These are phyloP conservation scores for Pleurotus giganteus DNA, from an alignment of 768 basidiomycete species.

Conservation along the genomic window DNA sequence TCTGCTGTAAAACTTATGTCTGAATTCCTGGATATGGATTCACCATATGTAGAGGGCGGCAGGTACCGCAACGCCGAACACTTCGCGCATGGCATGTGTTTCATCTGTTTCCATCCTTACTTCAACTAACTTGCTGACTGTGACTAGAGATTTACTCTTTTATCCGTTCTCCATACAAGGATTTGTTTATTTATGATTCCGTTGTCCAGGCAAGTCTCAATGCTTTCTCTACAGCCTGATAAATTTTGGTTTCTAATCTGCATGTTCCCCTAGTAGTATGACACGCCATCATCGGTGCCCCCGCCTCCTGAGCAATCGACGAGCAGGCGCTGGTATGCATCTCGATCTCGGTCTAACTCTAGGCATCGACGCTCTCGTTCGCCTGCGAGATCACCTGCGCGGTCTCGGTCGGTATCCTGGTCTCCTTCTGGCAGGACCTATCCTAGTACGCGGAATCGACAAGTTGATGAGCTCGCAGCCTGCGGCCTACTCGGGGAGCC, in stretches of 20 bases:
- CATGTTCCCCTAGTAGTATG: constrained; percentile 46
- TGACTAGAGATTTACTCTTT: constrained; percentile 81
- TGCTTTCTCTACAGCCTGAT: not conserved
- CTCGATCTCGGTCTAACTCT: constrained; percentile 3
- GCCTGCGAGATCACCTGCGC: constrained; percentile 18
- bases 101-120: constrained; percentile 1
- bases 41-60: constrained; percentile 51
- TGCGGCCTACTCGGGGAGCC: not conserved
- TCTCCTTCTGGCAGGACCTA: constrained; percentile 33
- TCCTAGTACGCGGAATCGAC: constrained; percentile 15
- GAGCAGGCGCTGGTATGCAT: constrained; percentile 26
- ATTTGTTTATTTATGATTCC: constrained; percentile 78
- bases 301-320: constrained; percentile 29
- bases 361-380: constrained; percentile 12
- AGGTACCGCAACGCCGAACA: constrained; percentile 81
- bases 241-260: not conserved
- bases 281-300: constrained; percentile 41
- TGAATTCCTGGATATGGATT: constrained; percentile 85
- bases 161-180: constrained; percentile 84
- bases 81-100: constrained; percentile 82
- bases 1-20: constrained; percentile 80
- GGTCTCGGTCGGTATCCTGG: constrained; percentile 26
- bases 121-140: not conserved
- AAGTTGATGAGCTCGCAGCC: not conserved
- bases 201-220: constrained; percentile 65